These are phyloP conservation scores for Tieghemiomyces parasiticus DNA, from an alignment of 192 early-diverging fungal genomes.

Conservation along the genomic window DNA sequence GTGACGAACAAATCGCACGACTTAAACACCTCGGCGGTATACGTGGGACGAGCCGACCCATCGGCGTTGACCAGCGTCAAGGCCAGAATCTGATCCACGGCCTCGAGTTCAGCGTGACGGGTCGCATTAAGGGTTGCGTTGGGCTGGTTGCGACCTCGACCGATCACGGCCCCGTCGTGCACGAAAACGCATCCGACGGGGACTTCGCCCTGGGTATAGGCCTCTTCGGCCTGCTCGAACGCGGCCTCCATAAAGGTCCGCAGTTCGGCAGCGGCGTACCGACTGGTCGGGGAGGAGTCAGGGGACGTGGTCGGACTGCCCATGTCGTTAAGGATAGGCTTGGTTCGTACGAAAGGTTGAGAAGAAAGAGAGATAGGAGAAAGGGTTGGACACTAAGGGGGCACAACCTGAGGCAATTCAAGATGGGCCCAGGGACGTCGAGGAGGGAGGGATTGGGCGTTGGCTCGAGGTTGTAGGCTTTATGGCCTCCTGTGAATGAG, in stretches of 20 bases:
- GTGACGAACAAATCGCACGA: constrained; percentile 78
- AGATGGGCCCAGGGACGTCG: too few relatives aligned
- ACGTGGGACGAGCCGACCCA: constrained; percentile 16
- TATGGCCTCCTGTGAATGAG: too few relatives aligned
- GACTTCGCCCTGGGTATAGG: constrained; percentile 67
- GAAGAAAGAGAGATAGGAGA: too few relatives aligned
- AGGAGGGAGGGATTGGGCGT: too few relatives aligned
- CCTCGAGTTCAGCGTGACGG: constrained; percentile 88
- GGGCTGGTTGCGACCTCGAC: constrained; percentile 72
- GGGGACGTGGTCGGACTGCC: too few relatives aligned
- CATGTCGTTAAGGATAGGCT: too few relatives aligned
- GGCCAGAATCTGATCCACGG: constrained; percentile 63
- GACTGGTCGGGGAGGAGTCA: background rate
- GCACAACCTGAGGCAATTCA: too few relatives aligned
- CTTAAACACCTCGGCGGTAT: constrained; percentile 24
- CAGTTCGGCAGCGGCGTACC: background rate
- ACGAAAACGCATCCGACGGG: constrained; percentile 97
- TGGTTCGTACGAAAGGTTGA: too few relatives aligned
- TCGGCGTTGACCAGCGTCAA: background rate
- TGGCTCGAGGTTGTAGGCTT: too few relatives aligned
- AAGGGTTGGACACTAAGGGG: too few relatives aligned
- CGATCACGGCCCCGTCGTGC: constrained; percentile 44
- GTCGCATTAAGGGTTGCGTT: constrained; percentile 82
- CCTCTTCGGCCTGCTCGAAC: constrained; percentile 53
- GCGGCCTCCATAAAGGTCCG: background rate